Conservation (phyloP, 352 stramenopile species). For the Pythium utonaiense region DNA sequence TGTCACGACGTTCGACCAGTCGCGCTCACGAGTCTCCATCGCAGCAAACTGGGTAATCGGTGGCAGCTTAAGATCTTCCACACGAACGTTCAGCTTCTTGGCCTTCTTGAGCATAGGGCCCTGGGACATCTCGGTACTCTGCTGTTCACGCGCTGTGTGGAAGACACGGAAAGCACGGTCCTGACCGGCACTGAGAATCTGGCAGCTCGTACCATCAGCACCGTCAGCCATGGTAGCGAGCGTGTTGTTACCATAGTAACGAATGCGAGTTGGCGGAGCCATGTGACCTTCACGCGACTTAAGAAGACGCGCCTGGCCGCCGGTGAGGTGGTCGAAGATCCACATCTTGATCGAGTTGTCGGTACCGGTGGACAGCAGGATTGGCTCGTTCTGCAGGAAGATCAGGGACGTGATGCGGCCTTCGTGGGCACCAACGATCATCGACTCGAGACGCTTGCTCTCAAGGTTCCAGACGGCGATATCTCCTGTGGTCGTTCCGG, state of each 20-base stretch:
- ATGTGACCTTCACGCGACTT: constrained; percentile 86
- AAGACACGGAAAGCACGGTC: constrained; percentile 91
- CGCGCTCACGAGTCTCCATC: constrained; percentile 84
- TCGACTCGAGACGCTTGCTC: constrained; percentile 82
- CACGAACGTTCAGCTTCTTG: constrained; percentile 79
- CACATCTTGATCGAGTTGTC: constrained; percentile 94
- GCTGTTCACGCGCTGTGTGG: constrained; percentile 87
- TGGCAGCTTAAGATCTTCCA: constrained; percentile 89
- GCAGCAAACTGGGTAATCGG: constrained; percentile 90
- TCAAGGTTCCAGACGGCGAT: constrained; percentile 91
- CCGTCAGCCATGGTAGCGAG: constrained; percentile 80
- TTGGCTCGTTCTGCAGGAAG: constrained; percentile 86
- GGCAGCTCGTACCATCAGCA: constrained; percentile 79
- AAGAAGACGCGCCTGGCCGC: constrained; percentile 77
- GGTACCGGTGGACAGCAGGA: constrained; percentile 80
- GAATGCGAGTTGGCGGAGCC: constrained; percentile 79
- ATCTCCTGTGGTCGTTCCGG: constrained; percentile 67
- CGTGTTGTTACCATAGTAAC: constrained; percentile 91
- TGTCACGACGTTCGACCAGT: constrained; percentile 94
- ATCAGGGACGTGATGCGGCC: constrained; percentile 64
- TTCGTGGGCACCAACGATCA: constrained; percentile 76
- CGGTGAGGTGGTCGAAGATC: constrained; percentile 91
- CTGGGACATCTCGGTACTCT: constrained; percentile 89
- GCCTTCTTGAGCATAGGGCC: constrained; percentile 90
- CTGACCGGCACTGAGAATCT: constrained; percentile 88